Evolutionary conservation across 2,329 filamentous ascomycete genomes (phyloP), one percentile per base, ranked within the genome.

Genomic region (Pseudocercospora crystallina): DNA sequence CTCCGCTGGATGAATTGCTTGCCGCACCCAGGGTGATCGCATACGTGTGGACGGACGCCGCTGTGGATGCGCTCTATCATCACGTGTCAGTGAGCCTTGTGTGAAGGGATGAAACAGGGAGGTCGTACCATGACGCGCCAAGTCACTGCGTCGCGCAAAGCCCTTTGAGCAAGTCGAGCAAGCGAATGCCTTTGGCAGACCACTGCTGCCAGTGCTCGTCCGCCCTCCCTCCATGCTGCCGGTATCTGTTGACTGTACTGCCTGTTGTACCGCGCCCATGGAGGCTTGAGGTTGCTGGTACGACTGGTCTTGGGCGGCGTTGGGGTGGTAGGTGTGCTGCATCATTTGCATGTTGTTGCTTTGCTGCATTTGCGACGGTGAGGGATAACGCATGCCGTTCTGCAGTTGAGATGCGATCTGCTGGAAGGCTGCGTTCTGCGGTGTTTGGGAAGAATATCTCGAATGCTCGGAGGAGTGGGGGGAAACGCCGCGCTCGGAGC

Each of bases 1-100:
- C 91, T 96, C 49, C 94, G 83, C 71, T 99, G 94, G 62, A 99
- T 99, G 69, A 99, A 99, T 67, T 92, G 89, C 73, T 97, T 99
- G 59, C 89, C 89, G 69, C 94, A 99, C 46, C 83, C 84, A 35
- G 86, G 86, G 68, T 84, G 89, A 64, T 96, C 91, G 73, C 94
- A 99, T 43, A 92, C 86, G 68, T 99, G 94, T 42, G 94, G 94
- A 52, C 92, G 81, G 51, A 91, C 80, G 39, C 92, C 92, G 54
- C 85, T 95, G 72, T 99, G 94, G 60, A 99, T 99, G 39, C 94
- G 89, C 74, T 97, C 92, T 96, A 59, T 26, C 35, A 17, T 38
- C 32, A 47, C 12, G 65, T 72, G 61, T 61, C 38, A 56, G 55
- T 40, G 41, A 41, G 26, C n/a, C 44, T 43, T 36, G 13, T 45